These are phyloP conservation scores for Achlya hypogyna DNA, from an alignment of 352 stramenopile species.

Conservation along the genomic window DNA sequence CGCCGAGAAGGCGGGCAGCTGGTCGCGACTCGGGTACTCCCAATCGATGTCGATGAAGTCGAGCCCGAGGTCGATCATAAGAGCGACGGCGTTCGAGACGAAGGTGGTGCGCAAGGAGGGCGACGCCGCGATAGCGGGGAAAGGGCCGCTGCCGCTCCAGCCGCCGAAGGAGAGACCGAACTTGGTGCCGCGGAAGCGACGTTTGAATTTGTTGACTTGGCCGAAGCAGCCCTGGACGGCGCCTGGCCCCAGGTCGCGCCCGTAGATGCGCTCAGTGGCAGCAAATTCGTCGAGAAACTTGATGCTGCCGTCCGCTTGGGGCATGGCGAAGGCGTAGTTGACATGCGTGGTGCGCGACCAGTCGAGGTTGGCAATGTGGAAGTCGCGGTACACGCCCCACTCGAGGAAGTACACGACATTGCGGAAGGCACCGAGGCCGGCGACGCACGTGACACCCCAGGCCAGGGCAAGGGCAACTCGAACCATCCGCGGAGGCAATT, in stretches of 20 bases:
- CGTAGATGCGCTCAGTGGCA: background rate
- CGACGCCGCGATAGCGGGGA: background rate
- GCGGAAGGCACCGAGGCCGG: background rate
- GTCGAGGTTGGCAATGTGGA: conserved; percentile 13
- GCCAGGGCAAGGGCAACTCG: background rate
- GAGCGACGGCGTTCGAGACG: background rate
- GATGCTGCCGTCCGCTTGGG: background rate
- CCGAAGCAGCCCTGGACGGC: background rate
- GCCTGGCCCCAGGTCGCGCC: background rate
- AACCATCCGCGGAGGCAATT: background rate
- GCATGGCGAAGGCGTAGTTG: conserved; percentile 15
- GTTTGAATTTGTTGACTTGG: conserved; percentile 1
- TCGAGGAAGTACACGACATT: conserved; percentile 19
- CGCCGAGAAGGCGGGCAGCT: background rate
- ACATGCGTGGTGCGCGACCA: conserved; percentile 19
- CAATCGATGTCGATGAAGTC: conserved; percentile 14
- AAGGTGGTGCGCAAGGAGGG: background rate
- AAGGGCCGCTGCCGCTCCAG: background rate
- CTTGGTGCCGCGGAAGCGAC: background rate
- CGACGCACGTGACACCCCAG: background rate
- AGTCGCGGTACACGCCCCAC: conserved; percentile 17
- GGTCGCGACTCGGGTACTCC: background rate
- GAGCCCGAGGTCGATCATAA: background rate
- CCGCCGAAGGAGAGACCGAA: conserved; percentile 12
- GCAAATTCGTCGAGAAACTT: background rate